A percentile compares a stretch with the other conserved stretches of the same genome.
phyloP scores from a whole-genome alignment of 495 filamentous ascomycete genomes.

The Trichoderma reesei region DNA sequence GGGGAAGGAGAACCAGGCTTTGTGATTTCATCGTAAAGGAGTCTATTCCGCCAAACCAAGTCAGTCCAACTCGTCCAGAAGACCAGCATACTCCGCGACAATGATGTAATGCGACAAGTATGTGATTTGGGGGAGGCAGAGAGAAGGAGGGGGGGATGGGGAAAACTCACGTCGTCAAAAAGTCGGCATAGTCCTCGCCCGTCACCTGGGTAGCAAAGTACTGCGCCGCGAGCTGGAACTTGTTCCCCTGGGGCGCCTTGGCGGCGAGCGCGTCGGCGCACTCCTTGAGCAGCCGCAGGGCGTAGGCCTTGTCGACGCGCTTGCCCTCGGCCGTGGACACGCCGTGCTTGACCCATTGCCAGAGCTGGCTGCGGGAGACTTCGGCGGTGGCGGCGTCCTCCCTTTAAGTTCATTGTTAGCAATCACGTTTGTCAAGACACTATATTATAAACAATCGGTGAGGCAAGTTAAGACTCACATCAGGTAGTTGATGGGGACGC shows the following conservation, averaged over 20 bases:
- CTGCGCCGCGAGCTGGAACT: slow-evolving; percentile 79
- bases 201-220: slow-evolving; percentile 93
- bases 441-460: too few species aligned
- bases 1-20: slow-evolving; percentile 57
- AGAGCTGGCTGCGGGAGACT: slow-evolving; percentile 83
- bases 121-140: too few species aligned
- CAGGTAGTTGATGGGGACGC: slow-evolving; percentile 96
- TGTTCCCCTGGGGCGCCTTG: slow-evolving; percentile 81
- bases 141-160: too few species aligned
- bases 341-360: slow-evolving; percentile 91
- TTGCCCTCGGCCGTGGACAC: slow-evolving; percentile 81
- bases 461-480: slow-evolving; percentile 48
- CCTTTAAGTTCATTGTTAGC: slow-evolving; percentile 23
- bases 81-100: not conserved
- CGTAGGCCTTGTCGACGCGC: slow-evolving; percentile 85
- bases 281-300: slow-evolving; percentile 79
- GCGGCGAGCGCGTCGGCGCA: slow-evolving; percentile 65
- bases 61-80: slow-evolving; percentile 6
- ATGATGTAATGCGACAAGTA: too few species aligned
- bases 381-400: slow-evolving; percentile 97
- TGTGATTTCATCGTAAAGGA: slow-evolving; percentile 96
- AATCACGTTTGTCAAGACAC: not conserved
- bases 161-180: slow-evolving; percentile 67
- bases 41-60: slow-evolving; percentile 28
- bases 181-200: slow-evolving; percentile 95